These are phyloP conservation scores for Dictyostelium citrinum DNA, from an alignment of 78 protist species.

Conservation along the genomic window DNA sequence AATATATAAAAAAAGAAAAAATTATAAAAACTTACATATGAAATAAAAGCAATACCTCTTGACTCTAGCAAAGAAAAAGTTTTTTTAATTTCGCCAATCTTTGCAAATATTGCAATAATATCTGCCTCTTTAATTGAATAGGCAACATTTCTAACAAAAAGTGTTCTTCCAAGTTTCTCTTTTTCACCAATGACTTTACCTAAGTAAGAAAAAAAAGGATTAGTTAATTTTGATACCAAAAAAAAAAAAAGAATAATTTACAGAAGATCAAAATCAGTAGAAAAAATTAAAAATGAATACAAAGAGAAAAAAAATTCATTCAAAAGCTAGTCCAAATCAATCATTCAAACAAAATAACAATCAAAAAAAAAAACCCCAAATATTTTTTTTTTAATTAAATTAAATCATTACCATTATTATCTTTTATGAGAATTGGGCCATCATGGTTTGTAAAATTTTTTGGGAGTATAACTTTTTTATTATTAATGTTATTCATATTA, in stretches of 20 bases:
- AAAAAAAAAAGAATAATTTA: neutral
- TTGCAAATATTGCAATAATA: slow-evolving; percentile 1
- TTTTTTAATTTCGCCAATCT: slow-evolving; percentile 64
- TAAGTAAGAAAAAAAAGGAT: neutral
- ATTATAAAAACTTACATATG: slow-evolving; percentile 39
- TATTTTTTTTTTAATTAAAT: neutral
- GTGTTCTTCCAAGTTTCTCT: slow-evolving; percentile 66
- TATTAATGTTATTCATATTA: neutral
- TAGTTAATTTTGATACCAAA: neutral
- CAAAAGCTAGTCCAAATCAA: neutral
- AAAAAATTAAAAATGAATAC: neutral
- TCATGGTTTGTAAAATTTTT: slow-evolving; percentile 17
- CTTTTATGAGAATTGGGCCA: slow-evolving; percentile 59
- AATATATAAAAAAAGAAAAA: too few species aligned
- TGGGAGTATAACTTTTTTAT: slow-evolving; percentile 2
- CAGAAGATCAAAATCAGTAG: neutral
- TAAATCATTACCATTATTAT: slow-evolving; percentile 57
- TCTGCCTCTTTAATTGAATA: slow-evolving; percentile 23
- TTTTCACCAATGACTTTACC: slow-evolving; percentile 68
- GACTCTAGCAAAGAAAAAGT: slow-evolving; percentile 54
- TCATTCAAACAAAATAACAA: neutral
- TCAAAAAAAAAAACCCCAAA: too few species aligned
- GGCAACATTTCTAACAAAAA: slow-evolving; percentile 72
- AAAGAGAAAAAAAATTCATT: neutral
- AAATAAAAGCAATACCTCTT: slow-evolving; percentile 77